Evolutionary conservation across 441 rosid genomes (phyloP), one percentile per base, ranked within the genome.

Genomic region (Pelargonium myrrhifolium): DNA sequence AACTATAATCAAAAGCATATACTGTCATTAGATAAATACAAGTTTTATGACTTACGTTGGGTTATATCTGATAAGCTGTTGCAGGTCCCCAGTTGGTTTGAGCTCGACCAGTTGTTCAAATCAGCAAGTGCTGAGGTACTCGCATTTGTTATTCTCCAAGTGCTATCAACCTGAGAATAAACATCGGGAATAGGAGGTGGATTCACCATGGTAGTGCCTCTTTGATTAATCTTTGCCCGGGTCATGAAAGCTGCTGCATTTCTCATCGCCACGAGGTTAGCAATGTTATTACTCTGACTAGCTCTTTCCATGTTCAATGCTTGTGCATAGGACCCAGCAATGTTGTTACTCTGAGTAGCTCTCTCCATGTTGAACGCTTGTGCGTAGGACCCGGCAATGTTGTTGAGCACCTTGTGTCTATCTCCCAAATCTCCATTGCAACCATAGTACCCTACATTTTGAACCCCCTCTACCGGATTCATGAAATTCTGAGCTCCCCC

Each of bases 31-130:
- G 18, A 20, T 61, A 11, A 67, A 49, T 9, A 68, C 2, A 55
- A 40, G 40, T 43, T 39, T 35, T 49, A 68, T 61, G 26, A 79
- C 90, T 84, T 77, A 85, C 92, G 70, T 26, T 65, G 79, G 22
- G 79, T 72, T 40, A 51, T 68, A 55, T 80, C 82, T 68, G 70
- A 73, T 62, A 65, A 76, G 60, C 58, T 22, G 21, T 49, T 67
- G 40, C 45, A 53, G 39, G 39, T 35, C 39, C 39, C 39, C 39
- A 35, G 39, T 35, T 35, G 39, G 39, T 35, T 35, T 35, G 39
- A 35, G 39, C 39, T 35, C 39, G 39, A 35, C 39, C 39, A 35
- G 39, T 35, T 7, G 6, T 35, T 35, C 39, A 35, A 35, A 35
- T 67, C 24, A 11, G 37, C 63, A 59, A 26, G 37, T 11, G 60